Evolutionary conservation across 2,329 filamentous ascomycete genomes (phyloP), one percentile per base, ranked within the genome.

Genomic region (Chaetomiaceae sp.): DNA sequence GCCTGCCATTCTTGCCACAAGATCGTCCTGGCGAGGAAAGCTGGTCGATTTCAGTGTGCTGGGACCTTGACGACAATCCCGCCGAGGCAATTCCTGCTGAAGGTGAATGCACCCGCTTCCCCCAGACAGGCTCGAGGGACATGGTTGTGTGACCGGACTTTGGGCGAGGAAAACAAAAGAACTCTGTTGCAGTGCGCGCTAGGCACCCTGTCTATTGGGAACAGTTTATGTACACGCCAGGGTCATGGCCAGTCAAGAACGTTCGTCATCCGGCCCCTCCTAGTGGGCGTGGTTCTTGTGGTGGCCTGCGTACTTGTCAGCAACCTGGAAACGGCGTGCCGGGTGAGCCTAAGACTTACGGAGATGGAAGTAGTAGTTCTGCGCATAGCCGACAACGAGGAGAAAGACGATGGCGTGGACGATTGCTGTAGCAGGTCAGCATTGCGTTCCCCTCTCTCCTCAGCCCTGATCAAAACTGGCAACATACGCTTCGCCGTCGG

Each of bases 201-300:
- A 38, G 37, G 66, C 63, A 66, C 52, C 62, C 66, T 66, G 61
- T 69, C 66, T 71, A 67, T 69, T 64, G 61, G 61, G 63, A 68
- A 66, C 65, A 67, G 63, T 67, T 70, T 74, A 75, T 74, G 63
- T 74, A 75, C 72, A 75, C 65, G 60, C 65, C 65, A 51, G 55
- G 51, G 52, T 52, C 53, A 58, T 43, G 37, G 55, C 57, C 58
- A 51, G 50, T 42, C 36, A 48, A 51, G 39, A 51, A 38, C 38
- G 59, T 55, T 57, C 31, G 37, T 38, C 36, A n/a, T 19, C 40
- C 36, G 42, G 9, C 36, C 45, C 38, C 42, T 70, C 20, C 79
- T 95, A 99, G 82, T 99, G 94, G 67, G 90, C 89, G 76, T 99
- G 95, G 88, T 99, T 97, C 89, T 99, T 99, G 88, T 97, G 92